A percentile compares a stretch with the other conserved stretches of the same genome.
These are phyloP conservation scores for Neurospora sp. DNA, from an alignment of 495 filamentous ascomycete species.

Conservation along the genomic window DNA sequence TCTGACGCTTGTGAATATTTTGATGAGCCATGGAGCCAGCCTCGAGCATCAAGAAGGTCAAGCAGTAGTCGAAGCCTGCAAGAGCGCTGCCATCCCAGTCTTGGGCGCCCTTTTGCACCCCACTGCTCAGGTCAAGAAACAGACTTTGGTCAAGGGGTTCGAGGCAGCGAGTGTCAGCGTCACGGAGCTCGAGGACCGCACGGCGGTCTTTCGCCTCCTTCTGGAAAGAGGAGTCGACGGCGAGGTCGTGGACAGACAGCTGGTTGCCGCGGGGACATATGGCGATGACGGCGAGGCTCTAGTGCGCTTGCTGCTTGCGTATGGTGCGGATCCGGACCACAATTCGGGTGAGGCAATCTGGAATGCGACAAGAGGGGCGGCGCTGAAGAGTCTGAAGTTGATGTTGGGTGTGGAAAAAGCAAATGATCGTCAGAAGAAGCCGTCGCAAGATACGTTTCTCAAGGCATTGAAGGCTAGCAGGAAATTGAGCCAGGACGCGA, in stretches of 20 bases:
- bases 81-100: conserved; percentile 27
- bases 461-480: conserved; percentile 34
- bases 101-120: conserved; percentile 30
- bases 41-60: conserved; percentile 36
- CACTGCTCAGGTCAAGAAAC: conserved; percentile 18
- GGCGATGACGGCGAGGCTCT: conserved; percentile 27
- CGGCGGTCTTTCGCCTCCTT: conserved; percentile 30
- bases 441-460: conserved; percentile 27
- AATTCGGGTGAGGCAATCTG: conserved; percentile 38
- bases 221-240: conserved; percentile 28
- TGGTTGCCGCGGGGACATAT: conserved; percentile 33
- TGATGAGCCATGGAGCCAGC: conserved; percentile 31
- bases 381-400: conserved; percentile 33
- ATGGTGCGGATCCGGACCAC: conserved; percentile 34
- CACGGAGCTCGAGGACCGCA: conserved; percentile 27
- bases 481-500: conserved; percentile 28
- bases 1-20: conserved; percentile 28
- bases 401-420: conserved; percentile 29
- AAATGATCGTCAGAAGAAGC: conserved; percentile 21
- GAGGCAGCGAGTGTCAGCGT: conserved; percentile 32
- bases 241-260: conserved; percentile 33
- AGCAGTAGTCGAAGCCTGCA: conserved; percentile 35
- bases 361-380: conserved; percentile 31
- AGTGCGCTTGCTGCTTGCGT: conserved; percentile 31
- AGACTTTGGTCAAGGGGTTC: conserved; percentile 30